Base-by-base conservation (phyloP, 2,329 filamentous ascomycete genomes). In the Clathrospora elynae region DNA sequence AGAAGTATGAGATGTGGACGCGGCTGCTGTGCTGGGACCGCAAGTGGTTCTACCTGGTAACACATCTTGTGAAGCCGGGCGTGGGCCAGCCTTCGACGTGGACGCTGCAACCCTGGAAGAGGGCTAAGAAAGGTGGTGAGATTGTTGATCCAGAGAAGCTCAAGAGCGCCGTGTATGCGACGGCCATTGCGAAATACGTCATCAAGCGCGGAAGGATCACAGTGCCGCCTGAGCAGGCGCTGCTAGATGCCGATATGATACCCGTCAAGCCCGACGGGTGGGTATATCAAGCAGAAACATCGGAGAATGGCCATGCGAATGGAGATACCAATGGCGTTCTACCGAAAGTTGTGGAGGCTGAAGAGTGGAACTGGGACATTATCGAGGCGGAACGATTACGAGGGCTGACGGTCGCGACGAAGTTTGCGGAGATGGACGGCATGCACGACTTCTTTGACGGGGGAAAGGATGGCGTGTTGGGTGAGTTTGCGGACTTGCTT, bases 181-280 rank as follows among this genome's bases (percentile, higher is more conserved):
- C 73, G n/a, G 74, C 71, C 6, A 64, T 78, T 23, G 71, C 76
- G 1, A 71, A 75, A 35, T 78, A 78, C 49, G 76, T 78, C 2
- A 71, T 77, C 46, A 78, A 78, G 61, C 73, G 73, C 49, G 76
- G 75, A 1, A 78, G 92, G 16, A 77, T 93, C 60, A 97, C 92
- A 0, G 82, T 97, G 3, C 83, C 91, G 53, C 91, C 93, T 0
- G 86, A 90, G 55, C 77, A 87, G 32, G 77, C 92, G 6, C 76
- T 97, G 17, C 76, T 81, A 29, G 80, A 85, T 23, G 86, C 85
- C 35, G 83, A 84, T 1, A 75, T 96, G 65, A 73, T 97, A 35
- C 93, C 93, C 0, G 73, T 79, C 43, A 78, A 84, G 33, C 89
- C 90, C 0, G 83, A 80, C 8, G 85, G 84, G 2, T 67, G 64